Evolutionary conservation across 805 yeast genomes (phyloP), one percentile per base, ranked within the genome.

Genomic region (Tanozyma kutaoensis): DNA sequence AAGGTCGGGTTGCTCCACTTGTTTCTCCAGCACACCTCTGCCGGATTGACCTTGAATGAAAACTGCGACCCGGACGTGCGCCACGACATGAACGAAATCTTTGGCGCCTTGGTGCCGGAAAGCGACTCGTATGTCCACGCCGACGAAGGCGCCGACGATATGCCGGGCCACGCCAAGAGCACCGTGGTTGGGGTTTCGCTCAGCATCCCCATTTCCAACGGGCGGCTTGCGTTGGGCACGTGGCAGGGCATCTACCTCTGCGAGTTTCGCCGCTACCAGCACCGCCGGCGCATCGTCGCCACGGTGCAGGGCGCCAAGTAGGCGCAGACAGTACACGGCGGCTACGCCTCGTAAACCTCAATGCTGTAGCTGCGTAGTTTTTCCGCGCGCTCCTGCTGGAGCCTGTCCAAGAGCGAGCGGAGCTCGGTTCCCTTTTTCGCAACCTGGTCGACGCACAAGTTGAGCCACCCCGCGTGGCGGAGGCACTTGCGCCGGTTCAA

Each of bases 221-320:
- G 93, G 1, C 46, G 58, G 19, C 52, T 80, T 29, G 76, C 74
- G 1, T 61, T 75, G 0, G 93, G 93, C 2, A 80, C 91, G 1
- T 81, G 93, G 93, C 93, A 80, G 45, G 93, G 91, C 0, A 65
- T 81, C 23, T 80, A 78, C 61, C 55, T 76, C 26, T 58, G 79
- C 42, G 93, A 80, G 46, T 80, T 81, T 50, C 62, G 93, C 40
- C 58, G 60, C 24, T 64, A 69, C 46, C 52, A 56, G 38, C 88
- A 80, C 42, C 50, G 73, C 7, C 63, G 93, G 41, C 64, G 65
- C 29, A 54, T 79, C 15, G 73, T 80, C 9, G 86, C 82, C 8
- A 79, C 93, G 0, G 62, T 80, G 36, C 70, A 78, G 38, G 93
- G 91, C 3, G 40, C 45, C 29, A 66, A 58, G 12, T 22, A 22